Evolutionary conservation across 352 stramenopile species (phyloP).

Genomic region (Plasmopara muralis): DNA sequence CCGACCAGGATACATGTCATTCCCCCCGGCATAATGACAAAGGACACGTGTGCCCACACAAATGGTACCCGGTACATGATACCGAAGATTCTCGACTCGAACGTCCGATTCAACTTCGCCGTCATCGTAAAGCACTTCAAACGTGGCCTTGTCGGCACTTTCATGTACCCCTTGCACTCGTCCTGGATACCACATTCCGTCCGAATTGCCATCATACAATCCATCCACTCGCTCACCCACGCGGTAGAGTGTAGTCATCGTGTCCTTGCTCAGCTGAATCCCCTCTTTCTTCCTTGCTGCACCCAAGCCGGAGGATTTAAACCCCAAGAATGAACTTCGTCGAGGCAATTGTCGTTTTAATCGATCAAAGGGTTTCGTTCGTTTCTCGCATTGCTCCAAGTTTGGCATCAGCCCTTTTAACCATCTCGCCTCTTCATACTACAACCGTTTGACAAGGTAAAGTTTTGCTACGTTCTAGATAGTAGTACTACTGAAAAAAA

Average conservation of each 20-base stretch:
- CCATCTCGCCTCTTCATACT: slow-evolving; percentile 14
- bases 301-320: slow-evolving; percentile 5
- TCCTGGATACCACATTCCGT: slow-evolving; percentile 76
- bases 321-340: slow-evolving; percentile 7
- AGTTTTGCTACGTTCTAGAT: not conserved
- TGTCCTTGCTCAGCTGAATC: not conserved
- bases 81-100: slow-evolving; percentile 31
- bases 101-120: slow-evolving; percentile 56
- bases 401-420: slow-evolving; percentile 17
- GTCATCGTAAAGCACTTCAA: slow-evolving; percentile 71
- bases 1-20: slow-evolving; percentile 63
- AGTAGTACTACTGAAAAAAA: not conserved
- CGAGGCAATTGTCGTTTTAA: slow-evolving; percentile 9
- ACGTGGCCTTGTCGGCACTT: slow-evolving; percentile 14
- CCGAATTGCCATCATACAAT: slow-evolving; percentile 72
- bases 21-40: slow-evolving; percentile 52
- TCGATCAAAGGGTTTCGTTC: slow-evolving; percentile 9
- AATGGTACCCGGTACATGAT: slow-evolving; percentile 59
- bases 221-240: slow-evolving; percentile 66
- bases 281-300: not conserved
- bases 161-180: slow-evolving; percentile 33
- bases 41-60: slow-evolving; percentile 65
- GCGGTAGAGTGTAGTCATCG: slow-evolving; percentile 19
- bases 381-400: slow-evolving; percentile 20
- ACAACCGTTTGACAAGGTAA: slow-evolving; percentile 8